Conservation (phyloP, 2,329 filamentous ascomycete species). For the Ambrosiella cleistominuta region DNA sequence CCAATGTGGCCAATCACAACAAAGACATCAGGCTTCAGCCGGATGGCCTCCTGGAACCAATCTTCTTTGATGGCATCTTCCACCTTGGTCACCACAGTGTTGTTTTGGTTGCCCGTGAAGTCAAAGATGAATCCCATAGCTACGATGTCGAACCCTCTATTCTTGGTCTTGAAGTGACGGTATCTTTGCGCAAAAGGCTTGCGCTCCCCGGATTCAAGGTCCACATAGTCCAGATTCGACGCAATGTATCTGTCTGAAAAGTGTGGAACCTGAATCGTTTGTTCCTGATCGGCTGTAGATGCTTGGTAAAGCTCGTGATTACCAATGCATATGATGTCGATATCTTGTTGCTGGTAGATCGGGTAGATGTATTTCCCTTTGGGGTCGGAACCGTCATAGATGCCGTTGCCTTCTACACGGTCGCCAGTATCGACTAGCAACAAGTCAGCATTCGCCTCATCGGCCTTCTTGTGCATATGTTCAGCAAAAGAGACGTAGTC, state of each 20-base stretch:
- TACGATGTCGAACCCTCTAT: constrained; percentile 65
- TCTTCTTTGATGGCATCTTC: constrained; percentile 62
- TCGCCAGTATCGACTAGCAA: constrained; percentile 94
- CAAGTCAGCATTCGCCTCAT: constrained; percentile 63
- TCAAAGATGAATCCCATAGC: constrained; percentile 93
- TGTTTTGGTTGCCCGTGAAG: constrained; percentile 80
- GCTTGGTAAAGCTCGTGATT: constrained; percentile 90
- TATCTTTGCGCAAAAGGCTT: constrained; percentile 67
- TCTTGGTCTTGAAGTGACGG: constrained; percentile 80
- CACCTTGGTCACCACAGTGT: constrained; percentile 68
- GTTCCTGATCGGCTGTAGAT: constrained; percentile 62
- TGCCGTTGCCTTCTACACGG: constrained; percentile 79
- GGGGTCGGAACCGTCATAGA: constrained; percentile 78
- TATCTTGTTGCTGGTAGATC: constrained; percentile 63
- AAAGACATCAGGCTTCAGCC: constrained; percentile 74
- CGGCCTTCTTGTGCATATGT: constrained; percentile 62
- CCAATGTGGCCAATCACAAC: constrained; percentile 75
- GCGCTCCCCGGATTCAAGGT: constrained; percentile 50
- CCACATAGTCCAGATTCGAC: constrained; percentile 80
- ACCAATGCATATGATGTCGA: constrained; percentile 73
- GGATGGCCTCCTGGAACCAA: constrained; percentile 79
- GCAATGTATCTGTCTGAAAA: constrained; percentile 69
- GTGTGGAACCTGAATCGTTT: constrained; percentile 62
- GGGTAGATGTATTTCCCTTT: constrained; percentile 81
- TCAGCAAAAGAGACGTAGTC: constrained; percentile 89